phyloP scores from a whole-genome alignment of 129 eudicot species.

The Helianthus annuus region DNA sequence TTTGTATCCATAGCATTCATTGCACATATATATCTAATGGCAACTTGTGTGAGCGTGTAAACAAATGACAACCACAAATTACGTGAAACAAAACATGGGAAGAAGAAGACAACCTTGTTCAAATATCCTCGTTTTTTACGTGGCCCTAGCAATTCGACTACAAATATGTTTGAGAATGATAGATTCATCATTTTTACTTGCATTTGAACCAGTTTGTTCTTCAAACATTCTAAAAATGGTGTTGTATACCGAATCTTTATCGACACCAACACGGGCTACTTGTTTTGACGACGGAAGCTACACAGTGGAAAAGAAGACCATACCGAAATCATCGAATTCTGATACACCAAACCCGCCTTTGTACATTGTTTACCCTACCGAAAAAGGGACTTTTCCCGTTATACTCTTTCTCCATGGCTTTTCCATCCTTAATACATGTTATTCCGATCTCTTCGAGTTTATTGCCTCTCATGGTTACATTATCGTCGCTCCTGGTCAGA shows the following conservation, averaged over 20 bases:
- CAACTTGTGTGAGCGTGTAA: too few species aligned
- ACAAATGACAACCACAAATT: neutral
- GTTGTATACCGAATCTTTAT: neutral
- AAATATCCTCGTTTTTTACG: neutral
- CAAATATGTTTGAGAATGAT: neutral
- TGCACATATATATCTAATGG: too few species aligned
- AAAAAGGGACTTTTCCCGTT: conserved; percentile 21
- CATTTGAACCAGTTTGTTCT: neutral
- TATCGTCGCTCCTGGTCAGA: conserved; percentile 23
- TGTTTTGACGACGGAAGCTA: conserved; percentile 14
- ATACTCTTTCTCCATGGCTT: conserved; percentile 31
- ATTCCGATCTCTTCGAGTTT: conserved; percentile 17
- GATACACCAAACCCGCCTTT: conserved; percentile 26
- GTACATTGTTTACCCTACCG: conserved; percentile 16
- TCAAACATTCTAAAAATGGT: neutral
- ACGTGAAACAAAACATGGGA: neutral
- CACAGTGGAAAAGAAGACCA: neutral
- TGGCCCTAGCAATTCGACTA: neutral
- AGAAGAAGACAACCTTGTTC: neutral
- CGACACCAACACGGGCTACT: neutral
- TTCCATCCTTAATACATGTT: conserved; percentile 11
- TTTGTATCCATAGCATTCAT: too few species aligned
- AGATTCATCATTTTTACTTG: neutral
- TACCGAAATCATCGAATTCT: conserved; percentile 14
- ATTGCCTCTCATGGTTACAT: conserved; percentile 30